Conservation (phyloP, 345 rosid genomes). For the Dimocarpus longan region DNA sequence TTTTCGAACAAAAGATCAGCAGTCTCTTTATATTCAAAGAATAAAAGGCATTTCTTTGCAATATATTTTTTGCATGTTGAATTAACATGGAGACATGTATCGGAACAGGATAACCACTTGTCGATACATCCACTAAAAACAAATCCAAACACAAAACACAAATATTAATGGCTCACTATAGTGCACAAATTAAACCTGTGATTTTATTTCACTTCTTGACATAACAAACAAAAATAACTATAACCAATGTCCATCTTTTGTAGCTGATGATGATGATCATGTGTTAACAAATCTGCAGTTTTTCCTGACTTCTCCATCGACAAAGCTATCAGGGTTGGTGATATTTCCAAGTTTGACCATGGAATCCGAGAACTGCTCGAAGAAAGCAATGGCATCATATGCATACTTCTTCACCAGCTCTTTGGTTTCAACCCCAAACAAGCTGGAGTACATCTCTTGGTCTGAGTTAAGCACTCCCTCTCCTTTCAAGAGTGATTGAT, state of each 20-base stretch:
- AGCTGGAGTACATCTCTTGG: conserved; percentile 79
- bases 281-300: conserved; percentile 86
- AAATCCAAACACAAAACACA: neutral
- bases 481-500: conserved; percentile 52
- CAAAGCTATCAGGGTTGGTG: conserved; percentile 57
- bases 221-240: neutral
- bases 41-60: too few species aligned
- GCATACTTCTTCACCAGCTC: conserved; percentile 67
- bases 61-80: too few species aligned
- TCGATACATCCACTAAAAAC: neutral
- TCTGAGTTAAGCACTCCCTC: conserved; percentile 80
- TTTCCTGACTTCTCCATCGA: conserved; percentile 72
- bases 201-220: neutral
- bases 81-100: neutral
- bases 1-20: too few species aligned
- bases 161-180: neutral
- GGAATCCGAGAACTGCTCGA: conserved; percentile 76
- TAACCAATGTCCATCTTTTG: neutral
- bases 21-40: too few species aligned
- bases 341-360: conserved; percentile 94
- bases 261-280: conserved; percentile 22
- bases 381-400: conserved; percentile 60
- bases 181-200: neutral
- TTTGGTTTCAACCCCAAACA: conserved; percentile 57
- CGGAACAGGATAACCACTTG: too few species aligned